Evolutionary conservation across 1,284 basidiomycete species (phyloP).

Genomic region (Spongispora temasekensis): DNA sequence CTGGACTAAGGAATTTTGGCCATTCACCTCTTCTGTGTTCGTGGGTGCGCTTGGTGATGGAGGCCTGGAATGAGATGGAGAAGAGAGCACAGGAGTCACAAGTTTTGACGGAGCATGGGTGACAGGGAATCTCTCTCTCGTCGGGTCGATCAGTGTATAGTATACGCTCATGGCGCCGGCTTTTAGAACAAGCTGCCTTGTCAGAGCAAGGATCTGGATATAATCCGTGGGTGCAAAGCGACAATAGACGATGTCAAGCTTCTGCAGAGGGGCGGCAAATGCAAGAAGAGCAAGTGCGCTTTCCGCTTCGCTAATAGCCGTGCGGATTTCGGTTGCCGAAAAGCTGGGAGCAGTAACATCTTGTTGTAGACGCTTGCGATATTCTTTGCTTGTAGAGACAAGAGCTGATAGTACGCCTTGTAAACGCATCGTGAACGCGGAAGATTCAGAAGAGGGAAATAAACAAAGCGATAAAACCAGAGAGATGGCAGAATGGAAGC

Average conservation of each 20-base stretch:
- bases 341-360: conserved; percentile 51
- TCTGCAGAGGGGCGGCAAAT: conserved; percentile 56
- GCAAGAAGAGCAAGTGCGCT: conserved; percentile 54
- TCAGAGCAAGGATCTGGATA: conserved; percentile 49
- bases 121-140: conserved; percentile 57
- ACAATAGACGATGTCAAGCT: conserved; percentile 64
- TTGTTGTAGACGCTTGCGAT: conserved; percentile 48
- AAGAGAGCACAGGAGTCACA: conserved; percentile 37
- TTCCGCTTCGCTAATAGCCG: conserved; percentile 52
- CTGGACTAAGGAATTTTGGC: not conserved
- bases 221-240: conserved; percentile 67
- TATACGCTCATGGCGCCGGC: conserved; percentile 69
- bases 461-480: conserved; percentile 55
- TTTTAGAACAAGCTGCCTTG: conserved; percentile 55
- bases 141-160: conserved; percentile 62
- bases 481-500: conserved; percentile 61
- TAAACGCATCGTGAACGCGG: conserved; percentile 59
- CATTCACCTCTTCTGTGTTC: not conserved
- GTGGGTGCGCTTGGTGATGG: conserved; percentile 18
- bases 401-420: conserved; percentile 56
- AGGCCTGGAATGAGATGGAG: conserved; percentile 31
- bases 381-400: conserved; percentile 47
- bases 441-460: conserved; percentile 69
- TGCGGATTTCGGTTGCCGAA: conserved; percentile 38
- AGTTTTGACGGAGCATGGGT: conserved; percentile 49